phyloP scores from a whole-genome alignment of 805 yeast genomes.

The Hanseniaspora valbyensis region DNA sequence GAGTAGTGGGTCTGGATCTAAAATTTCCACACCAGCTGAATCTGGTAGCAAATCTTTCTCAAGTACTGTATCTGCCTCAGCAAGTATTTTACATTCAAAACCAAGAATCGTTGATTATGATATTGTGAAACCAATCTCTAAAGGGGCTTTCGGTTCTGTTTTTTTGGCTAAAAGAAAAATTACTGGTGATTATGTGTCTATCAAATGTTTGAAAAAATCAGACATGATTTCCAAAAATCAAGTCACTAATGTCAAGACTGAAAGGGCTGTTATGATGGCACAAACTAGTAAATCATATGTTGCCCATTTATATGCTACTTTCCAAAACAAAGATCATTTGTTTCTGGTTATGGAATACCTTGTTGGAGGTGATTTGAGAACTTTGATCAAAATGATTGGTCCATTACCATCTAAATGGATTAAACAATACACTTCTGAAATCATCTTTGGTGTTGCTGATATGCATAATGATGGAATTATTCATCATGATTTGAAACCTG shows the following conservation, averaged over 20 bases:
- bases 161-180: slow-evolving; percentile 69
- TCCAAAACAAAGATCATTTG: slow-evolving; percentile 76
- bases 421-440: slow-evolving; percentile 74
- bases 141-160: slow-evolving; percentile 96
- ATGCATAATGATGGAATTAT: slow-evolving; percentile 80
- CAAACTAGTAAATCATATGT: slow-evolving; percentile 89
- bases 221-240: slow-evolving; percentile 98
- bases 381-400: slow-evolving; percentile 71
- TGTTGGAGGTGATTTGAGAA: slow-evolving; percentile 92
- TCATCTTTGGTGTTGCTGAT: slow-evolving; percentile 80
- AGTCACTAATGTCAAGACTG: slow-evolving; percentile 86
- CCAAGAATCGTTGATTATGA: slow-evolving; percentile 84
- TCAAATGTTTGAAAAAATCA: slow-evolving; percentile 78
- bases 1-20: neutral
- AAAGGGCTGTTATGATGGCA: slow-evolving; percentile 95
- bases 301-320: slow-evolving; percentile 76
- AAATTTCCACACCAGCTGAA: neutral
- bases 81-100: slow-evolving; percentile 20
- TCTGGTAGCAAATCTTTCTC: neutral
- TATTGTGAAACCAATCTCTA: slow-evolving; percentile 81
- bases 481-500: slow-evolving; percentile 93
- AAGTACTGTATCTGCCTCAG: neutral
- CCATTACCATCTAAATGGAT: slow-evolving; percentile 81
- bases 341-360: slow-evolving; percentile 93
- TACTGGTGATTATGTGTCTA: slow-evolving; percentile 93